Evolutionary conservation across 805 yeast species (phyloP), one percentile per base, ranked within the genome.

Genomic region (Danielozyma ontarioensis): DNA sequence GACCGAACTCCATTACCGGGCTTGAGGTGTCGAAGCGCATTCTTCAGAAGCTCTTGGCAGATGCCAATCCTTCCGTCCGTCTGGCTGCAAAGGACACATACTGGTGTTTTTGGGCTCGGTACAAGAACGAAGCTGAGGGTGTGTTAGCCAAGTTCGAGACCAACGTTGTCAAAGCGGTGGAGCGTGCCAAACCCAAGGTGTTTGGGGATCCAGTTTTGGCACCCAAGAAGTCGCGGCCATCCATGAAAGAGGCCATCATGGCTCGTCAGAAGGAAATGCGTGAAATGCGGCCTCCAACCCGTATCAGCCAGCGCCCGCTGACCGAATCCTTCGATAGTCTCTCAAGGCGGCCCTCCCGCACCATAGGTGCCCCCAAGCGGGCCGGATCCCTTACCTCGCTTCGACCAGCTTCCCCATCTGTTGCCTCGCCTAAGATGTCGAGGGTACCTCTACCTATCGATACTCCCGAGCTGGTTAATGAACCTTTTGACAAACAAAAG

Each of bases 11-110:
- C 27, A 17, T 23, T 6, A 28, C 45, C 2, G 44, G 51, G 1
- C 40, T 65, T 7, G 83, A 70, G 13, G 45, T 56, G 3, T 54
- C 80, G 1, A 78, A 66, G 22, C 74, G 67, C 29, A 62, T 78
- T 41, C 49, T 86, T 1, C 39, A 59, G 3, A 79, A 75, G 44
- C 80, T 90, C 14, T 62, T 93, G 1, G 52, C 75, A 1, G 97
- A 89, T 53, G 85, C 96, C 0, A 82, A 83, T 37, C 86, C 89
- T 0, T 62, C 74, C 0, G 96, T 85, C 0, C 70, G 97, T 42
- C 94, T 79, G 46, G 63, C 76, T 0, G 83, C 81, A 64, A 72
- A 95, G 51, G 62, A 67, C 3, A 68, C 87, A 0, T 90, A 72
- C 48, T 89, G 96, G 96, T 63, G 73, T 11, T 71, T 76, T 35